These are phyloP conservation scores for Prototheca wickerhamii DNA, from an alignment of 163 green algal species.

Conservation along the genomic window DNA sequence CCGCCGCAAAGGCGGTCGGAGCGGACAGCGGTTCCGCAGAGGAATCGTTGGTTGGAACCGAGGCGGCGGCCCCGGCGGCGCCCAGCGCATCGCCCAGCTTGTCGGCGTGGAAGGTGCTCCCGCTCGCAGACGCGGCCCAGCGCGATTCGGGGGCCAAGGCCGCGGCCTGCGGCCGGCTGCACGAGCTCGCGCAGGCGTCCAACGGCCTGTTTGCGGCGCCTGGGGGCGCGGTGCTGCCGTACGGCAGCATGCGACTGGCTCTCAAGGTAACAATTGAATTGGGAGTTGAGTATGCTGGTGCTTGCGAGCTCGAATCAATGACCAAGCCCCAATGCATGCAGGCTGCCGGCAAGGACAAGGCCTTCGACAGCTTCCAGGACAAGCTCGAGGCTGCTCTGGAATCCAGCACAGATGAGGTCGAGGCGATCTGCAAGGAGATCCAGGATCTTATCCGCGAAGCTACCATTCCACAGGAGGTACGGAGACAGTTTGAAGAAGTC, in stretches of 20 bases:
- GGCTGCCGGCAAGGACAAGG: conserved; percentile 14
- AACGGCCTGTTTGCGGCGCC: conserved; percentile 37
- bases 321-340: no score
- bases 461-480: conserved; percentile 20
- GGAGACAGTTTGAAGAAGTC: not conserved
- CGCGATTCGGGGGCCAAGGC: conserved; percentile 64
- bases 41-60: no score
- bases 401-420: conserved; percentile 15
- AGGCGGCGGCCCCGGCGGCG: not conserved
- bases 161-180: conserved; percentile 58
- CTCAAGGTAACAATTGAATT: conserved; percentile 21
- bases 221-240: conserved; percentile 66
- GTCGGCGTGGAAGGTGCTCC: conserved; percentile 28
- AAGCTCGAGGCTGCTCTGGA: no score
- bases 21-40: not conserved
- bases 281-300: no score
- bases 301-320: no score
- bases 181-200: conserved; percentile 30
- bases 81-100: not conserved
- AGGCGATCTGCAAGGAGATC: conserved; percentile 37
- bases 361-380: no score
- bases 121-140: conserved; percentile 31
- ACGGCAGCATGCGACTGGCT: conserved; percentile 72
- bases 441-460: conserved; percentile 31
- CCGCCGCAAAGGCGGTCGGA: not conserved